These are phyloP conservation scores for Tritrichomonas musculus DNA, from an alignment of 208 protist species.

Conservation along the genomic window DNA sequence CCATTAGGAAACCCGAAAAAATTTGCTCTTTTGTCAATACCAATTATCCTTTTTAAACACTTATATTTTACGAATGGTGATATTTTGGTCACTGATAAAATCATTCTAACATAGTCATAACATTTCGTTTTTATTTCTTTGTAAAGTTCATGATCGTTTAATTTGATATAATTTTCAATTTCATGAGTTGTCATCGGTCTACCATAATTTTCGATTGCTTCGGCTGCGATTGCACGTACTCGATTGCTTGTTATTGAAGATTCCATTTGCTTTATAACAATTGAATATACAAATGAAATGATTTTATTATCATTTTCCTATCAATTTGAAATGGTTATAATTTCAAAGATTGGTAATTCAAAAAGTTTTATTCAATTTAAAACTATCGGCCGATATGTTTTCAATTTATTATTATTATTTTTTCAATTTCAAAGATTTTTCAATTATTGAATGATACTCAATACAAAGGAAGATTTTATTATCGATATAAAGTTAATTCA, in stretches of 20 bases:
- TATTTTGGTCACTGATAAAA: background rate
- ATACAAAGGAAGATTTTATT: too few relatives aligned
- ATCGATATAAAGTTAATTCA: too few relatives aligned
- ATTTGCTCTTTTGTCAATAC: conserved; percentile 2
- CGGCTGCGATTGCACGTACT: background rate
- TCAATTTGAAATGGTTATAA: too few relatives aligned
- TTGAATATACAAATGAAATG: too few relatives aligned
- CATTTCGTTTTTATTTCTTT: background rate
- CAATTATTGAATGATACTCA: too few relatives aligned
- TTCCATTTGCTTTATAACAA: too few relatives aligned
- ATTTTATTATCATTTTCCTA: too few relatives aligned
- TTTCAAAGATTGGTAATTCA: too few relatives aligned
- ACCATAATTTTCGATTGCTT: background rate
- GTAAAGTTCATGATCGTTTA: background rate
- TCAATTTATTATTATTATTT: too few relatives aligned
- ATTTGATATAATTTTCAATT: background rate
- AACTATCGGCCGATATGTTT: too few relatives aligned
- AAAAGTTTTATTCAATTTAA: too few relatives aligned
- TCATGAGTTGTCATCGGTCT: background rate
- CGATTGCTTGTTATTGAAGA: background rate
- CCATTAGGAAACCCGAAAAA: background rate
- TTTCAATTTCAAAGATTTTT: too few relatives aligned
- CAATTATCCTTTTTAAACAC: background rate
- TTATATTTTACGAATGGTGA: background rate
- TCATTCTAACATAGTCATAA: background rate